Conservation (phyloP, 129 eudicot genomes). For the Arctium lappa region DNA sequence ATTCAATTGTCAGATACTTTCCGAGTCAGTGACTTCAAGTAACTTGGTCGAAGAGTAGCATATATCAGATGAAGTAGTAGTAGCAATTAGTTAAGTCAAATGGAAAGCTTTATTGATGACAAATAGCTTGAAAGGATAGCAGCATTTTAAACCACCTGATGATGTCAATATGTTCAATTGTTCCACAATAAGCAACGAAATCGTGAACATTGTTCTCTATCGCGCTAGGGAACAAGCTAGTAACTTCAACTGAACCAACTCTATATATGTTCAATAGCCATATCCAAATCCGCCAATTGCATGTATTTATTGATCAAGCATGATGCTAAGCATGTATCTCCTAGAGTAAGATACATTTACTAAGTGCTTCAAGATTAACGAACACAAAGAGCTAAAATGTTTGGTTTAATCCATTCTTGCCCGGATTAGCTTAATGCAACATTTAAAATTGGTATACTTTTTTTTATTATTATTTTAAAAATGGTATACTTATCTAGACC, state of each 20-base stretch:
- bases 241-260: conserved; percentile 43
- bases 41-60: no score
- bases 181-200: conserved; percentile 81
- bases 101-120: no score
- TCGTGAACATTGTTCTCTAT: conserved; percentile 74
- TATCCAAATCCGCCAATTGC: conserved; percentile 30
- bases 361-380: background rate
- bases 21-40: no score
- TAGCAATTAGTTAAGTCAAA: no score
- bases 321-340: no score
- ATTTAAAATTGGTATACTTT: background rate
- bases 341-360: no score
- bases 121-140: background rate
- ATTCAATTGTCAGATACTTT: no score
- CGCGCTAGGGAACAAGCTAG: conserved; percentile 66
- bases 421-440: background rate
- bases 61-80: no score
- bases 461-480: background rate
- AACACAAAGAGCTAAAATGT: background rate
- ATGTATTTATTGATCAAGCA: no score
- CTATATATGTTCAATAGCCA: conserved; percentile 55
- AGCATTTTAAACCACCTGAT: conserved; percentile 50
- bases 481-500: background rate
- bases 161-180: conserved; percentile 75
- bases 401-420: no score